Base-by-base conservation (phyloP, 495 filamentous ascomycete species). In the Tetracladium setigerum region DNA sequence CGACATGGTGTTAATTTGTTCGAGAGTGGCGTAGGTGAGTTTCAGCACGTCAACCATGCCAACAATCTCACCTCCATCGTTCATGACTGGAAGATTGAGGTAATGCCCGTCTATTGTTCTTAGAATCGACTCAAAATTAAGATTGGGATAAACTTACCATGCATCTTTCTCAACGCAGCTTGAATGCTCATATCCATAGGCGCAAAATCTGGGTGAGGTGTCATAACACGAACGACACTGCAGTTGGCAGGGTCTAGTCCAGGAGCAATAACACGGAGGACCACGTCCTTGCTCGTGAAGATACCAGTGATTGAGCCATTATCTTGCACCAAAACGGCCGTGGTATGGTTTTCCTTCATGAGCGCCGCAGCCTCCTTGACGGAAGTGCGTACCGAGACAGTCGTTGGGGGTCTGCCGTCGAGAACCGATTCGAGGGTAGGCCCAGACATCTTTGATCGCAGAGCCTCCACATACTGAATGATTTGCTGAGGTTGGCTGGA, bases 21-120 rank as follows among this genome's bases (percentile, higher is more conserved):
- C 92, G 17, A 98, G 76, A 13, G 92, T 98, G 30, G 92, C 91
- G 66, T 98, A 98, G 30, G 92, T 98, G 55, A 98, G 75, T 66
- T 96, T 97, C 41, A 98, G 75, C 44, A 98, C 92, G 67, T 98
- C 92, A 7, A 97, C 92, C 92, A 98, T 98, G 50, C 92, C 92
- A 22, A 98, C 90, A 62, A 98, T 98, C 61, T 98, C 94, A 52
- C 90, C 94, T 42, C 76, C 72, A 44, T 95, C 88, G 65, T 96
- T 96, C 92, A 98, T 98, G 30, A 98, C 92, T 8, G 92, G 92
- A 19, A 98, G 72, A 62, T 98, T 98, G 17, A 98, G 79, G 58
- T 98, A 98, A 64, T 98, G 92, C 18, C 92, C 92, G 74, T 98
- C 92, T 92, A 51, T 30, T 12, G 27, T 13, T 14, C 27, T n/a